Evolutionary conservation across 208 protist genomes (phyloP).

Genomic region (Tetramitus jugosus): DNA sequence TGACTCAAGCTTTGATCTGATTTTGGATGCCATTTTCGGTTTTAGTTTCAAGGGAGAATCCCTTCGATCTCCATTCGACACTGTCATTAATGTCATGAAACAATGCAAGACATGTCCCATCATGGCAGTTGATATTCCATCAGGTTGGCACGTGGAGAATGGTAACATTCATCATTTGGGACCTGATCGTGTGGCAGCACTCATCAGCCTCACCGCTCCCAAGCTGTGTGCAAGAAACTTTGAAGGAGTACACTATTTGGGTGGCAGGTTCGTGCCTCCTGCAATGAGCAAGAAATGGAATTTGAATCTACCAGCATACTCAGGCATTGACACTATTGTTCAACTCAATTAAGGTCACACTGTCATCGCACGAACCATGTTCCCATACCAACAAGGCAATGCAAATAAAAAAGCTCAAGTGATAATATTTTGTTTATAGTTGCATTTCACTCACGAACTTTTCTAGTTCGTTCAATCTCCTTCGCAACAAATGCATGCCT

Average conservation of each 20-base stretch:
- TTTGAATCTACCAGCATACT: neutral
- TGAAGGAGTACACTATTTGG: slow-evolving; percentile 15
- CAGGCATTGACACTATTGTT: neutral
- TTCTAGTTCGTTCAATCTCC: neutral
- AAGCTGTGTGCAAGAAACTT: slow-evolving; percentile 2
- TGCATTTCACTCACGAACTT: neutral
- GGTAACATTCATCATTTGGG: neutral
- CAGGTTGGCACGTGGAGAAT: slow-evolving; percentile 14
- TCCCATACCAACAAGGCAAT: too few relatives aligned
- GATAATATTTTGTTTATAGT: too few relatives aligned
- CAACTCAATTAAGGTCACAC: neutral
- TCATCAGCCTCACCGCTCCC: slow-evolving; percentile 1
- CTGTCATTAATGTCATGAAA: neutral
- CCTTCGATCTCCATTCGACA: slow-evolving; percentile 5
- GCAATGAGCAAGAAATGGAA: neutral
- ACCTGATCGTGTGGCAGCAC: neutral
- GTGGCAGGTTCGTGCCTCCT: slow-evolving; percentile 5
- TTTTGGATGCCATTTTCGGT: slow-evolving; percentile 19
- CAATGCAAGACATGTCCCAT: neutral
- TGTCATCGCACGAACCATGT: neutral
- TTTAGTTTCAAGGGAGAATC: neutral
- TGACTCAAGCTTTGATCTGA: neutral
- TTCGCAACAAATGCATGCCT: neutral
- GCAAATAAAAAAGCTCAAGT: too few relatives aligned
- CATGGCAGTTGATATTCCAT: slow-evolving; percentile 7